phyloP scores from a whole-genome alignment of 2,329 filamentous ascomycete species.

The Fusarium sp. region DNA sequence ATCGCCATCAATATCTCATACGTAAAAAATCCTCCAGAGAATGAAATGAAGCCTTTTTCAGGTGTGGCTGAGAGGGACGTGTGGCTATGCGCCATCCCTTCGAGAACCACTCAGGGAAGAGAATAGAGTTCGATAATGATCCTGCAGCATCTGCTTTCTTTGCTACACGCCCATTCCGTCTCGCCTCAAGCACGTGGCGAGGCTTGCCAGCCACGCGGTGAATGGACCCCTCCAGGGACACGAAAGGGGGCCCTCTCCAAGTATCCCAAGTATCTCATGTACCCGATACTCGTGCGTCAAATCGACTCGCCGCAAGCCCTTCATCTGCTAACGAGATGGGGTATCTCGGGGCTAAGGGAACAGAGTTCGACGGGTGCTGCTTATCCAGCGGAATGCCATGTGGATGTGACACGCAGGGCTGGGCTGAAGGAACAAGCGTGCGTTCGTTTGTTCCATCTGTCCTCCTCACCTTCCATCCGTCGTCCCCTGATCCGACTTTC shows the following conservation, averaged over 20 bases:
- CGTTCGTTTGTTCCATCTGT: slow-evolving; percentile 2
- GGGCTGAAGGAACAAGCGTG: slow-evolving; percentile 6
- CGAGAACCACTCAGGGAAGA: slow-evolving; percentile 22
- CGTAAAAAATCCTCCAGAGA: slow-evolving; percentile 17
- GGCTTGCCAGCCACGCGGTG: slow-evolving; percentile 32
- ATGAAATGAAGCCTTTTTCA: slow-evolving; percentile 1
- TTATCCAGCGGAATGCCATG: slow-evolving; percentile 27
- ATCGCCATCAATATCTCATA: slow-evolving; percentile 18
- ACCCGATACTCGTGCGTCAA: slow-evolving; percentile 25
- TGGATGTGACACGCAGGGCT: slow-evolving; percentile 26
- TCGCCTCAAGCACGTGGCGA: slow-evolving; percentile 36
- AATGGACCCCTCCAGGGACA: slow-evolving; percentile 1
- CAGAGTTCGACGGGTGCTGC: slow-evolving; percentile 13
- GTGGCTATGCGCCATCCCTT: slow-evolving; percentile 27
- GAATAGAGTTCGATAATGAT: slow-evolving; percentile 21
- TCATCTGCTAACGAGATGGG: neutral
- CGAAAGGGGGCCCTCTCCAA: slow-evolving; percentile 18
- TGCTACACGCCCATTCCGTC: slow-evolving; percentile 26
- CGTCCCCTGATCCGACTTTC: slow-evolving; percentile 6
- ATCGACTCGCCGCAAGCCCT: neutral
- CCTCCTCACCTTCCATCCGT: slow-evolving; percentile 13
- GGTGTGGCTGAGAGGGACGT: slow-evolving; percentile 20
- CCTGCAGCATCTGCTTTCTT: slow-evolving; percentile 16
- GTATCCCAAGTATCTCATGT: slow-evolving; percentile 36
- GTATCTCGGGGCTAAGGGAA: slow-evolving; percentile 3